Evolutionary conservation across 2,329 filamentous ascomycete genomes (phyloP), one percentile per base, ranked within the genome.

Genomic region (Colletotrichum graminicola): DNA sequence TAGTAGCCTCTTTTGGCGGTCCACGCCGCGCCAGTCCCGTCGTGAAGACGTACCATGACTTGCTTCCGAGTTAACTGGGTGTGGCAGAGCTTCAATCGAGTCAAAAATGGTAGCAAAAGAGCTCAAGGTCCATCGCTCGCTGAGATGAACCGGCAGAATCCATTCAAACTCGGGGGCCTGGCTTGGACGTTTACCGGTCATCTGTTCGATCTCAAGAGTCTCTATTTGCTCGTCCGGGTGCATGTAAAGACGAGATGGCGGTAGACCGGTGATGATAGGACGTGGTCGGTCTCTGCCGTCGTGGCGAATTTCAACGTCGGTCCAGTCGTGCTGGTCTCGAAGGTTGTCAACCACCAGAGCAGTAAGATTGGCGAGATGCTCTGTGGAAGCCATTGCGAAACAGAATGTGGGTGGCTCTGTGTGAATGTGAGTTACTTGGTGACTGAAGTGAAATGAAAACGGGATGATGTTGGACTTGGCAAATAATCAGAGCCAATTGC

Each of bases 151-250:
- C 3, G 94, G 92, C 59, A 95, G 81, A 32, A 96, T 91, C 92
- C 93, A 95, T 82, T 95, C 93, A 55, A 84, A 80, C 80, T 93
- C 89, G 2, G 89, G 85, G 18, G 79, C 82, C 76, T 88, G 87
- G 34, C 79, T 76, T 21, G 87, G 81, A 54, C 79, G 80, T 66
- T 84, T 79, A 18, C 84, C 84, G 1, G 82, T 82, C 16, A 82
- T 80, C 74, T 85, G 84, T 74, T 90, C 89, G 39, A 86, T 84
- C 75, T 91, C 90, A 66, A 95, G 84, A 66, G 92, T 87, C 74
- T 89, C 90, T 74, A 93, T 90, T 81, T 95, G 93, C 81, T 95
- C 93, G 79, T 96, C 93, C 1, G 93, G 93, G 77, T 96, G 93
- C 62, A 93, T 85, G 80, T 96, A 95, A 52, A 94, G 85, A 56